These are phyloP conservation scores for Phycomyces nitens DNA, from an alignment of 192 early-diverging fungal genomes.

Conservation along the genomic window DNA sequence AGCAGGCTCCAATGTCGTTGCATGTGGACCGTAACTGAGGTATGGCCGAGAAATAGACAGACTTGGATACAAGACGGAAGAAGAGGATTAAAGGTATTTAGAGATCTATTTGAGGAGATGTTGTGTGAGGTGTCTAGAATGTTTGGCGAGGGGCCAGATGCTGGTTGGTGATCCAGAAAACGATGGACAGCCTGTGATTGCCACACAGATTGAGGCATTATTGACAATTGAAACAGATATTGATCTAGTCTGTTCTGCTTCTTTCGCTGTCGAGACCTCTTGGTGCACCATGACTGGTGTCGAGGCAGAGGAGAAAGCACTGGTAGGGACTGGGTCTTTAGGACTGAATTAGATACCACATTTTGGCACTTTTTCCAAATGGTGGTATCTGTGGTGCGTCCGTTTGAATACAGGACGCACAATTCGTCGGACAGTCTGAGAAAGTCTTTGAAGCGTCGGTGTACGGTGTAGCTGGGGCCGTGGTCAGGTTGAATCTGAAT, in stretches of 20 bases:
- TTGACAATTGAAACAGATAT: background rate
- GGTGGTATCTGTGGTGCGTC: background rate
- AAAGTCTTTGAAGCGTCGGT: slow-evolving; percentile 3
- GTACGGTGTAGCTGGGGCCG: slow-evolving; percentile 2
- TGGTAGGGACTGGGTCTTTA: background rate
- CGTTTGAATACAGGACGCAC: background rate
- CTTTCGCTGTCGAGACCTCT: background rate
- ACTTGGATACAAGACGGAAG: background rate
- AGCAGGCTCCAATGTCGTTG: too few relatives aligned
- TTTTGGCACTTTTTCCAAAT: background rate
- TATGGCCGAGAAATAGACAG: too few relatives aligned
- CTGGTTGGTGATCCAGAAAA: slow-evolving; percentile 6
- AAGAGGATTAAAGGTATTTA: background rate
- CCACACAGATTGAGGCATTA: background rate
- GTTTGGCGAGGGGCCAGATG: background rate
- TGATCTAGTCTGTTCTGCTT: background rate
- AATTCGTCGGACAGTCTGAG: background rate
- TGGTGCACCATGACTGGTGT: background rate
- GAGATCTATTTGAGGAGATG: background rate
- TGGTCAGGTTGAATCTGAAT: background rate
- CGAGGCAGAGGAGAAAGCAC: background rate
- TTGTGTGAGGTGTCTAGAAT: background rate
- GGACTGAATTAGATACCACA: background rate
- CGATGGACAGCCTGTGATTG: background rate
- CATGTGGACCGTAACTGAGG: too few relatives aligned